Conservation (phyloP, 306 rosid genomes). For the Prosopis cineraria region DNA sequence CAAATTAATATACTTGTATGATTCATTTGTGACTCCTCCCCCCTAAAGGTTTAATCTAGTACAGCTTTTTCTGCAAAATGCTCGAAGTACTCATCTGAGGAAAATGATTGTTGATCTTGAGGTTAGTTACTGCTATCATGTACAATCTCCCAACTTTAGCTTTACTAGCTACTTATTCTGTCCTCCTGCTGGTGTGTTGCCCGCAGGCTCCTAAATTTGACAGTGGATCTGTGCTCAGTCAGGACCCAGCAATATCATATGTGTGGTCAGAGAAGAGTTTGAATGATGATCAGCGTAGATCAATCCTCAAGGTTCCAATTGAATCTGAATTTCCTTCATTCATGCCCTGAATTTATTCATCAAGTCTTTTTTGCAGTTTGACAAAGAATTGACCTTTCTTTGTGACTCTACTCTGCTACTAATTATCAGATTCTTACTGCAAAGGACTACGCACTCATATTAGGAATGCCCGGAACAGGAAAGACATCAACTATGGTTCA, state of each 20-base stretch:
- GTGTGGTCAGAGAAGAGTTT: slow-evolving; percentile 77
- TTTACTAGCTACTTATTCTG: slow-evolving; percentile 27
- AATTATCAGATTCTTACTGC: slow-evolving; percentile 79
- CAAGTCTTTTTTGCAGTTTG: slow-evolving; percentile 29
- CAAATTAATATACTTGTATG: slow-evolving; percentile 24
- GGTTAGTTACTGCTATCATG: slow-evolving; percentile 46
- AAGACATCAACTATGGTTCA: slow-evolving; percentile 97
- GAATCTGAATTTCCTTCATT: slow-evolving; percentile 30
- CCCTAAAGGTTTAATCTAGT: slow-evolving; percentile 71
- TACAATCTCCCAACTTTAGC: slow-evolving; percentile 2
- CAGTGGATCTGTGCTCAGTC: slow-evolving; percentile 76
- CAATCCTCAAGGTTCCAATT: slow-evolving; percentile 77
- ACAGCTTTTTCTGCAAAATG: slow-evolving; percentile 74
- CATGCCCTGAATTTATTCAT: slow-evolving; percentile 2
- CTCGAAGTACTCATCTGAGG: slow-evolving; percentile 65
- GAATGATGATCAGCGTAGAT: slow-evolving; percentile 89
- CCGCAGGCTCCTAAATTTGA: slow-evolving; percentile 92
- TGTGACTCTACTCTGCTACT: slow-evolving; percentile 20
- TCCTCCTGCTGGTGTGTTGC: slow-evolving; percentile 35
- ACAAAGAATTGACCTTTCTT: slow-evolving; percentile 26
- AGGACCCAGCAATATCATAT: slow-evolving; percentile 93
- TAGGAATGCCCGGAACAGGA: slow-evolving; percentile 99
- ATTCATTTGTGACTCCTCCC: slow-evolving; percentile 37
- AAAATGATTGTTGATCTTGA: slow-evolving; percentile 87
- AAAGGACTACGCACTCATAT: slow-evolving; percentile 88